Evolutionary conservation across 441 rosid genomes (phyloP), one percentile per base, ranked within the genome.

Genomic region (Flueggea neowawraea): DNA sequence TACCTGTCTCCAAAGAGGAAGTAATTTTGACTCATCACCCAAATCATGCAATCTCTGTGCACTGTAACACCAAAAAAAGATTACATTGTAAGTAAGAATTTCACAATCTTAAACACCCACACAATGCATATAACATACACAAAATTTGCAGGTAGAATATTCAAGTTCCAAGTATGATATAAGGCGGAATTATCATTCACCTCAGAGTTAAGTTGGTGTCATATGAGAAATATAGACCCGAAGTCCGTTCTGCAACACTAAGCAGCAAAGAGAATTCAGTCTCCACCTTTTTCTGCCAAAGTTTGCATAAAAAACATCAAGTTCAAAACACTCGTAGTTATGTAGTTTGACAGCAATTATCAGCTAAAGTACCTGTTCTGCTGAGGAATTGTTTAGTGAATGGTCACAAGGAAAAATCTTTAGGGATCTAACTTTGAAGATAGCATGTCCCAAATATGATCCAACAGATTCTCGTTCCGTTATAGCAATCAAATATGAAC

Each of bases 1-100:
- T 75, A 90, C 99, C 95, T 95, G 99, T 88, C 99, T 89, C 98
- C 99, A 95, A 60, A 91, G 91, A 70, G 99, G 99, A 70, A 95
- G 93, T 61, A 87, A 68, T 80, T 88, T 95, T 64, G 97, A 86
- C 77, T 95, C 99, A 71, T 82, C 95, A 68, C 98, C 98, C 77
- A 95, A 72, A 67, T 84, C 94, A 78, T 85, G 82, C 71, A 91
- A 75, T 64, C 96, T 87, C 60, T 95, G 99, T 47, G 90, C 76
- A 75, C 99, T 95, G 87, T 58, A 79, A 61, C 60, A 61, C 10
- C 65, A 54, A 62, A 36, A 36, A 8, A 36, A 81, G 58, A 78
- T 16, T 45, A 39, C 47, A 55, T 16, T 41, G 28, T 22, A 41
- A 6, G n/a, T 49, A 54, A 31, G 11, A 57, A 47, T 63, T 36